Evolutionary conservation across 1,284 basidiomycete genomes (phyloP), one percentile per base, ranked within the genome.

Genomic region (Fomitiporia mediterranea): DNA sequence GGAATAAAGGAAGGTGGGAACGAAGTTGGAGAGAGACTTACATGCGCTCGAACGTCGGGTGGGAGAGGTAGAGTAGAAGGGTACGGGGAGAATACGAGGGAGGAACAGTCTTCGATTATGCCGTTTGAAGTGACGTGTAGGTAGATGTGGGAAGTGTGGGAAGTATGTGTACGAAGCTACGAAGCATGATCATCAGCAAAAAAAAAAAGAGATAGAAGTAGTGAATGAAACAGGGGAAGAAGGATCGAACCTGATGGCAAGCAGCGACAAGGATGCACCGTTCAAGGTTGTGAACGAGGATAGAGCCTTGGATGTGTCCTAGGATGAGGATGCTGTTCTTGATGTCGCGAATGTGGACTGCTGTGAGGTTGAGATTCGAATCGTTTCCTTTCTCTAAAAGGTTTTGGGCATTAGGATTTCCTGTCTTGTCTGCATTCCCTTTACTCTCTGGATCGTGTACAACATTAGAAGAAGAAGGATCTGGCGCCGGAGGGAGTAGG

Each of bases 131-230:
- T 65, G 7, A 83, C 81, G 15, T 79, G 70, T 2, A 93, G 74
- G 60, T 84, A 82, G 3, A 91, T 78, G 43, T 82, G 79, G 0
- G 83, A 77, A 7, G 73, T 60, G 0, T 66, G 73, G 0, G 88
- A 89, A 5, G 76, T 74, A 64, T 93, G 91, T 79, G 93, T 89
- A 19, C 90, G 83, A 65, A 91, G 90, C 90, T 93, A 61, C 2
- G 9, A 40, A 25, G 13, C 53, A 43, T 60, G 23, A 0, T 19
- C 9, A 35, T 27, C 23, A 40, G 15, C 6, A 47, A 5, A 23
- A 7, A 47, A 47, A 17, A 30, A 47, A 21, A 21, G 3, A 23
- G 4, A 23, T 48, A 21, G 9, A 51, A 39, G 44, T 7, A 15
- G 43, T 21, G 40, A 4, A 11, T 46, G 44, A n/a, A n/a, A n/a